These are phyloP conservation scores for Xylaria multiplex DNA, from an alignment of 2,329 filamentous ascomycete genomes.

Conservation along the genomic window DNA sequence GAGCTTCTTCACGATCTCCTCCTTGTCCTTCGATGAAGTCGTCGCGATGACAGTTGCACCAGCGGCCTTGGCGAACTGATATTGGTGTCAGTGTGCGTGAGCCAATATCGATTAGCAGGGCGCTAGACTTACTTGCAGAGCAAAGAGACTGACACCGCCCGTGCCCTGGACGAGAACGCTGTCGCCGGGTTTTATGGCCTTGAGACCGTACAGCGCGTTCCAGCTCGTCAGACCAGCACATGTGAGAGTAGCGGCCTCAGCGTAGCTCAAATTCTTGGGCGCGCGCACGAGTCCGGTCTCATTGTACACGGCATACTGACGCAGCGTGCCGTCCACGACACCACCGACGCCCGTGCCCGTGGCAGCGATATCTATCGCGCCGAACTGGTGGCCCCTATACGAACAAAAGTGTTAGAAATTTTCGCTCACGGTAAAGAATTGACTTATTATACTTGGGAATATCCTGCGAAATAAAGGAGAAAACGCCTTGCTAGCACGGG, in stretches of 20 bases:
- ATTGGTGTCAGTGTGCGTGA: conserved; percentile 12
- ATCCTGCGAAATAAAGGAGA: not conserved
- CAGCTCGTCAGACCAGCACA: conserved; percentile 73
- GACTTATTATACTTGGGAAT: too few relatives aligned
- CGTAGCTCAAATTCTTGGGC: conserved; percentile 64
- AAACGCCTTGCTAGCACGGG: not conserved
- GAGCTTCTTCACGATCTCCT: conserved; percentile 55
- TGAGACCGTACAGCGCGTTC: conserved; percentile 71
- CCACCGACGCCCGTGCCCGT: conserved; percentile 72
- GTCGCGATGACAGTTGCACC: conserved; percentile 62
- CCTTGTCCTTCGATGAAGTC: conserved; percentile 59
- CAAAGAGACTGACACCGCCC: conserved; percentile 74
- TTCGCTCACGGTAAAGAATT: not conserved
- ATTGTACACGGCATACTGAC: conserved; percentile 73
- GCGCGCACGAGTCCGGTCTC: conserved; percentile 73
- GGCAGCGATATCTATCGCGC: conserved; percentile 51
- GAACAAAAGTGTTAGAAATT: not conserved
- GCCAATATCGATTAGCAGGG: not conserved
- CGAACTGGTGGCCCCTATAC: conserved; percentile 56
- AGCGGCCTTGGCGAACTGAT: conserved; percentile 60
- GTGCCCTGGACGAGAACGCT: conserved; percentile 76
- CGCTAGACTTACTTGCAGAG: conserved; percentile 56
- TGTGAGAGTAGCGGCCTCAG: conserved; percentile 66
- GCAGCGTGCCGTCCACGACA: conserved; percentile 72
- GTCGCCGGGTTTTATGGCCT: conserved; percentile 63